phyloP scores from a whole-genome alignment of 352 stramenopile genomes.

The Pythium folliculosum region DNA sequence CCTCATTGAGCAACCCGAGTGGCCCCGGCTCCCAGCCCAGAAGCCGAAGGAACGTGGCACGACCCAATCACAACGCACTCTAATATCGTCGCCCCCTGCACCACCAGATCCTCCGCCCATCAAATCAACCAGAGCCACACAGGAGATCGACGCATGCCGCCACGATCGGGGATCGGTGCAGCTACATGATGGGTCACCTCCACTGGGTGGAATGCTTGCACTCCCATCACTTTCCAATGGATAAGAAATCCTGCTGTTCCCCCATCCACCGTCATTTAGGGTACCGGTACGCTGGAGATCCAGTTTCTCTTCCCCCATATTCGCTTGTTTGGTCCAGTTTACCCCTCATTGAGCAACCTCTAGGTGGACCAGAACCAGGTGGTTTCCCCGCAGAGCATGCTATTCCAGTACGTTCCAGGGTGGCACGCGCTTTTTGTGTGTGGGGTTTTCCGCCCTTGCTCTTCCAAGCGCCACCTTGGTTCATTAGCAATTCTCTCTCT shows the following conservation, averaged over 20 bases:
- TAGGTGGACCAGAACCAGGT: constrained; percentile 10
- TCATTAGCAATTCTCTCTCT: not conserved
- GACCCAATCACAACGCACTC: constrained; percentile 23
- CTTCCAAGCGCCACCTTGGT: not conserved
- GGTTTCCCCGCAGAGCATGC: constrained; percentile 19
- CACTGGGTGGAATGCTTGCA: too few species aligned
- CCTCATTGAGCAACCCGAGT: constrained; percentile 17
- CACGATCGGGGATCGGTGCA: too few species aligned
- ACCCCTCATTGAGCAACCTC: constrained; percentile 24
- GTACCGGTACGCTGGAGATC: not conserved
- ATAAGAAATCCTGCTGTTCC: too few species aligned
- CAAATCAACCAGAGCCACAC: not conserved
- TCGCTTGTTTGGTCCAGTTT: not conserved
- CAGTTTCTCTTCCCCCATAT: not conserved
- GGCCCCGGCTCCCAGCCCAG: too few species aligned
- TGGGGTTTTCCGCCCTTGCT: not conserved
- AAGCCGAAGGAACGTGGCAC: constrained; percentile 13
- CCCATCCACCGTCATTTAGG: too few species aligned
- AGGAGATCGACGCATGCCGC: too few species aligned
- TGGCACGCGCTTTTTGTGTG: not conserved
- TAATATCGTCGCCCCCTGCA: not conserved
- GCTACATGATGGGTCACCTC: too few species aligned
- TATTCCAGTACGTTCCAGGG: not conserved
- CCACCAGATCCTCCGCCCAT: not conserved
- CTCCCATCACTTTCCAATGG: too few species aligned